Evolutionary conservation across 257 asterid species (phyloP).

Genomic region (Solanum neorickii): DNA sequence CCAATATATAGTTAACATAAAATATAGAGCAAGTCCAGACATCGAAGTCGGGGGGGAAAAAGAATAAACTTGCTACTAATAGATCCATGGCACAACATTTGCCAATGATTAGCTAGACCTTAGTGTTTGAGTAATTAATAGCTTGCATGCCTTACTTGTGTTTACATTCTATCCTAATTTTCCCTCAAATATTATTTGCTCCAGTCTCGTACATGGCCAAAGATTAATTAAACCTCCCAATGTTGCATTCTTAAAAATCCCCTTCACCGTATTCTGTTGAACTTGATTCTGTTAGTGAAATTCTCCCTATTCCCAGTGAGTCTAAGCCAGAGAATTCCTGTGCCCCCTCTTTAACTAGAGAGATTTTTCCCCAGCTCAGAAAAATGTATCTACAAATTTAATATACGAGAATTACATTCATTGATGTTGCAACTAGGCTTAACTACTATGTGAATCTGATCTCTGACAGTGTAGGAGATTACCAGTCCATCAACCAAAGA

Average conservation of each 20-base stretch:
- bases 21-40: not conserved
- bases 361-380: not conserved
- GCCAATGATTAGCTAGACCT: not conserved
- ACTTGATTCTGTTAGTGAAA: not conserved
- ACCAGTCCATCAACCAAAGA: not conserved
- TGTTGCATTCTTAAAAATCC: not conserved
- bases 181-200: not conserved
- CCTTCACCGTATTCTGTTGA: not conserved
- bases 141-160: not conserved
- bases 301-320: not conserved
- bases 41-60: not conserved
- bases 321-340: not conserved
- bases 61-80: not conserved
- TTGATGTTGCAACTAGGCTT: not conserved
- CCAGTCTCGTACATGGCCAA: not conserved
- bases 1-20: not conserved
- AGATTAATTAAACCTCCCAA: not conserved
- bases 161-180: not conserved
- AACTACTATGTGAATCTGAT: not conserved
- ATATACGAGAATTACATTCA: not conserved
- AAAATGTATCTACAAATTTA: not conserved
- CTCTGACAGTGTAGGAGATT: not conserved
- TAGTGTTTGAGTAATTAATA: not conserved
- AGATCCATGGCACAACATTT: not conserved
- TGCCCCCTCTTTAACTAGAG: not conserved